A percentile compares a stretch with the other conserved stretches of the same genome.
phyloP scores from a whole-genome alignment of 176 grass and related monocot genomes.

The Musa troglodytarum region DNA sequence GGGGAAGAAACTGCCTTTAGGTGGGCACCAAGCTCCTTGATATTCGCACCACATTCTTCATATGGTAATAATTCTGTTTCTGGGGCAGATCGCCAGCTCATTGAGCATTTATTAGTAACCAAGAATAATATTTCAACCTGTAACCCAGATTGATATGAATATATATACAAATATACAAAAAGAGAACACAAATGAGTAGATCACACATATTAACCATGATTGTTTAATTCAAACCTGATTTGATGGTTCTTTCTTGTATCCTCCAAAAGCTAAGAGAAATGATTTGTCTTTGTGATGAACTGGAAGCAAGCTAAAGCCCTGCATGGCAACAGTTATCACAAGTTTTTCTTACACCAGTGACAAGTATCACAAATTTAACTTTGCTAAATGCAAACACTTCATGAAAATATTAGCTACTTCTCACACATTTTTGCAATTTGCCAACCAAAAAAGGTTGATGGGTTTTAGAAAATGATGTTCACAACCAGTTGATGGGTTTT shows the following conservation, averaged over 20 bases:
- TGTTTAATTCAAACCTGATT: constrained; percentile 50
- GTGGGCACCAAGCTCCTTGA: constrained; percentile 43
- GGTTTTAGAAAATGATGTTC: too few species aligned
- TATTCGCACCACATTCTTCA: constrained; percentile 50
- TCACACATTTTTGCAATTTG: too few species aligned
- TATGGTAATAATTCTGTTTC: constrained; percentile 51
- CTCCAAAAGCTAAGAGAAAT: constrained; percentile 94
- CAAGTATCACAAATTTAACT: too few species aligned
- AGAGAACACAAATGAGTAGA: constrained; percentile 2
- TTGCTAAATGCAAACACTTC: too few species aligned
- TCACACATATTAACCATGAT: constrained; percentile 11
- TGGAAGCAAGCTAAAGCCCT: constrained; percentile 96
- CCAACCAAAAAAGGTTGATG: too few species aligned
- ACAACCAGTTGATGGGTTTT: too few species aligned
- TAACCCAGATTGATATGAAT: neutral
- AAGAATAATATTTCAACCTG: constrained; percentile 87
- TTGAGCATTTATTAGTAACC: constrained; percentile 67
- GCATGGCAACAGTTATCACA: constrained; percentile 25
- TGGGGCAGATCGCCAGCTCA: constrained; percentile 86
- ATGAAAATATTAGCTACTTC: too few species aligned
- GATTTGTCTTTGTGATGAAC: constrained; percentile 74
- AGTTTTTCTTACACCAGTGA: constrained; percentile 6
- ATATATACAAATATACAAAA: neutral
- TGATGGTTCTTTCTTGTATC: constrained; percentile 94
- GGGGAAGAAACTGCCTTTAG: constrained; percentile 35